Conservation (phyloP, 164 flowering plant species). For the Akebia trifoliata region DNA sequence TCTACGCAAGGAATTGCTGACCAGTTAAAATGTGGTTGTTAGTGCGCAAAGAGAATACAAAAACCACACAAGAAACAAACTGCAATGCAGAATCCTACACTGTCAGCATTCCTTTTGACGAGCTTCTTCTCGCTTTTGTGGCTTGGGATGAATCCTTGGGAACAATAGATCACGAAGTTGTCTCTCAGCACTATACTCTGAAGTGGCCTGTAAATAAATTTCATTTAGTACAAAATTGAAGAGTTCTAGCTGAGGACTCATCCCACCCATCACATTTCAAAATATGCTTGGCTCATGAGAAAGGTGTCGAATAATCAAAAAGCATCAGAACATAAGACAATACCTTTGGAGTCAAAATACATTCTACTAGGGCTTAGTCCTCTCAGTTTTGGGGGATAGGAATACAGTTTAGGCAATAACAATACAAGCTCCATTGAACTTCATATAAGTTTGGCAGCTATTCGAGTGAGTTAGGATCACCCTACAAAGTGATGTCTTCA, state of each 20-base stretch:
- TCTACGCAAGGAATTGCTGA: conserved; percentile 6
- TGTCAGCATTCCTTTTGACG: conserved; percentile 40
- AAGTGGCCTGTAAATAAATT: conserved; percentile 63
- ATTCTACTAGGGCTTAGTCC: too few species aligned
- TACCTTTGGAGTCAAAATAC: too few species aligned
- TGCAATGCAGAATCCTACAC: conserved; percentile 7
- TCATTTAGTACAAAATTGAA: background rate
- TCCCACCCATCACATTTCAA: background rate
- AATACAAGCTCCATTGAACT: background rate
- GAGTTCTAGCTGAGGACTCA: background rate
- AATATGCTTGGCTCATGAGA: background rate
- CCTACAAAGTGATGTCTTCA: too few species aligned
- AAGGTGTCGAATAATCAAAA: too few species aligned
- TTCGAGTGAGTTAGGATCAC: background rate
- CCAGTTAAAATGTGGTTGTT: conserved; percentile 9
- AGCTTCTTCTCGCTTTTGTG: conserved; percentile 49
- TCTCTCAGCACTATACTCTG: conserved; percentile 80
- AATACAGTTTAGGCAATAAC: background rate
- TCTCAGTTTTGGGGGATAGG: too few species aligned
- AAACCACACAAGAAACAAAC: conserved; percentile 11
- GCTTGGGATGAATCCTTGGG: conserved; percentile 49
- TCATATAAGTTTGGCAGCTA: background rate
- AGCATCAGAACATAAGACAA: too few species aligned
- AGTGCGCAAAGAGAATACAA: conserved; percentile 8
- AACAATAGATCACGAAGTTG: conserved; percentile 74